phyloP scores from a whole-genome alignment of 148 eudicot species.

The Talinum fruticosum region DNA sequence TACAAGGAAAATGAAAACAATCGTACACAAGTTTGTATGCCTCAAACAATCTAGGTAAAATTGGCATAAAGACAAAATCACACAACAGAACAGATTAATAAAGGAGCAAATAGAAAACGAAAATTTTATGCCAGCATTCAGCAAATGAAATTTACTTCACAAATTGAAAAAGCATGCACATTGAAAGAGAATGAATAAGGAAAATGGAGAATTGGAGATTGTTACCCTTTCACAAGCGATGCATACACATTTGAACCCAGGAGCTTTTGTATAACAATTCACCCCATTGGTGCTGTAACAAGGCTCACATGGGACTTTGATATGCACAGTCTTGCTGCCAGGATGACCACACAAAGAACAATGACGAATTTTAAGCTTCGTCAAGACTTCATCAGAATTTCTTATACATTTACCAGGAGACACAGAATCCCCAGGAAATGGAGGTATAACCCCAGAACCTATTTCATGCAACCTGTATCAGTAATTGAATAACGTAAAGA shows the following conservation, averaged over 20 bases:
- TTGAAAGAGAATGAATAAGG: neutral
- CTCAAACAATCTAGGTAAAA: neutral
- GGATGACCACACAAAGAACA: constrained; percentile 98
- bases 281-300: constrained; percentile 44
- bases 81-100: neutral
- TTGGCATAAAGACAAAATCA: neutral
- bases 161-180: neutral
- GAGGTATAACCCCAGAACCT: constrained; percentile 41
- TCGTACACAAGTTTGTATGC: neutral
- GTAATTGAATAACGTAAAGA: constrained; percentile 5
- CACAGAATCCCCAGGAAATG: constrained; percentile 23
- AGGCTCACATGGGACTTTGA: constrained; percentile 53
- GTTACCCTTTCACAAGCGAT: constrained; percentile 62
- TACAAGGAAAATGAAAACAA: neutral
- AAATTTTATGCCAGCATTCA: neutral
- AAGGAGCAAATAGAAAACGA: neutral
- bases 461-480: constrained; percentile 63
- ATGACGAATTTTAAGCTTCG: constrained; percentile 51
- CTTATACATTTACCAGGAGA: constrained; percentile 23
- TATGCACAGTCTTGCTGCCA: constrained; percentile 73
- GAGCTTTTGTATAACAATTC: constrained; percentile 56
- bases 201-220: neutral
- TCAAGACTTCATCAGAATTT: constrained; percentile 32
- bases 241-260: constrained; percentile 70
- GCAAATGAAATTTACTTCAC: neutral